Base-by-base conservation (phyloP, 2,329 filamentous ascomycete genomes). In the Colletotrichum sp. region DNA sequence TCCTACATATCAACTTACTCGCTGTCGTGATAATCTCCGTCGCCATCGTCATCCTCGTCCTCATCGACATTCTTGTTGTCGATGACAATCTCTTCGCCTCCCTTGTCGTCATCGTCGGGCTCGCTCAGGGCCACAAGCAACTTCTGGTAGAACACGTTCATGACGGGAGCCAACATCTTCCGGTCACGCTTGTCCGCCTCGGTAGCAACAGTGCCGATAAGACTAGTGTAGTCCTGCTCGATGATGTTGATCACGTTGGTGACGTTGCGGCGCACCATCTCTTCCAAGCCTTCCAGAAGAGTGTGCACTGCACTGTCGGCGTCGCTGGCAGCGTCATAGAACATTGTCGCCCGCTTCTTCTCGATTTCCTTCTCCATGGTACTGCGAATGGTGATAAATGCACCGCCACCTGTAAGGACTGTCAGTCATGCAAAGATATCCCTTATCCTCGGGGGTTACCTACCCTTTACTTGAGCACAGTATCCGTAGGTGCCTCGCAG, bases 181-280 rank as follows among this genome's bases (percentile, higher is more conserved):
- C 62, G 25, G 29, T 27, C 55, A 19, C 72, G 62, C 11, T 29
- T 72, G 29, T 75, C 62, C 2, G 69, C 52, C 55, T 62, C 63
- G 9, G 30, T 67, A 30, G 69, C 69, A 9, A 67, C 69, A 27
- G 55, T 44, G 36, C 69, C 72, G 74, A 30, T 87, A 13, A 76
- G 25, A 11, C 70, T 15, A 9, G 44, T 36, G 29, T 76, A 76
- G 39, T 76, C 73, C 25, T 76, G 27, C 87, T 36, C 82, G 79
- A 7, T 63, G 74, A 52, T 67, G 86, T 86, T 3, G 82, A 79
- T 78, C 83, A 91, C 4, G 6, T 19, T 7, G 6, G 59, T 61
- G n/a, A 55, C 12, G n/a, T 64, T 44, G 12, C 44, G 4, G 13
- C 9, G 64, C 25, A 76, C 27, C 5, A 9, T 64, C 12, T 22